phyloP scores from a whole-genome alignment of 2,329 filamentous ascomycete genomes.

The Aspergillus vadensis region DNA sequence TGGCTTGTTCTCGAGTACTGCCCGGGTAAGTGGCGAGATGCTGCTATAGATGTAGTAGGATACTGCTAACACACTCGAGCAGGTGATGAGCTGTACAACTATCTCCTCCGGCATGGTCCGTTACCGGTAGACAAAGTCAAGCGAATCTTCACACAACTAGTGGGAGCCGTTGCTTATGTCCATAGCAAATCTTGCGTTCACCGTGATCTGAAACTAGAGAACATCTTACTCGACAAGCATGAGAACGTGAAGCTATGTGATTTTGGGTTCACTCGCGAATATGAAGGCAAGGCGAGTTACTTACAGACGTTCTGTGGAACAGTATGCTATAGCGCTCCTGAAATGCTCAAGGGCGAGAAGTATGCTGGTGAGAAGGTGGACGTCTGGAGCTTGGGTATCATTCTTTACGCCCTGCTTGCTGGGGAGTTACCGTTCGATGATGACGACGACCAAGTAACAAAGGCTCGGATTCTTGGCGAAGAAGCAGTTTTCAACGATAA shows the following conservation, averaged over 20 bases:
- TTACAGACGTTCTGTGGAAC: conserved; percentile 97
- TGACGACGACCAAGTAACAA: conserved; percentile 86
- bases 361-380: conserved; percentile 98
- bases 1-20: conserved; percentile 98
- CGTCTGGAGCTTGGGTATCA: conserved; percentile 95
- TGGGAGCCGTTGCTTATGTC: conserved; percentile 92
- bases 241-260: conserved; percentile 98
- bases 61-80: conserved; percentile 16
- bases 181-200: conserved; percentile 95
- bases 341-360: conserved; percentile 98
- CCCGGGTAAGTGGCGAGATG: conserved; percentile 62
- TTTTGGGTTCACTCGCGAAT: conserved; percentile 97
- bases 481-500: conserved; percentile 84
- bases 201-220: conserved; percentile 93
- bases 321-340: conserved; percentile 94
- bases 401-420: conserved; percentile 79
- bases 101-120: conserved; percentile 83
- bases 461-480: conserved; percentile 78
- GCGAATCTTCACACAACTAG: conserved; percentile 92
- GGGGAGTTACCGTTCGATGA: conserved; percentile 92
- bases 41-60: conserved; percentile 11
- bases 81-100: conserved; percentile 97
- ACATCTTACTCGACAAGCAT: conserved; percentile 92
- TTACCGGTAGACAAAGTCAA: conserved; percentile 85
- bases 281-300: conserved; percentile 91